Percentiles rank a stretch among this genome's conserved stretches.
Evolutionary conservation across 2,329 filamentous ascomycete genomes (phyloP).

Genomic region (Blastomyces silverae): DNA sequence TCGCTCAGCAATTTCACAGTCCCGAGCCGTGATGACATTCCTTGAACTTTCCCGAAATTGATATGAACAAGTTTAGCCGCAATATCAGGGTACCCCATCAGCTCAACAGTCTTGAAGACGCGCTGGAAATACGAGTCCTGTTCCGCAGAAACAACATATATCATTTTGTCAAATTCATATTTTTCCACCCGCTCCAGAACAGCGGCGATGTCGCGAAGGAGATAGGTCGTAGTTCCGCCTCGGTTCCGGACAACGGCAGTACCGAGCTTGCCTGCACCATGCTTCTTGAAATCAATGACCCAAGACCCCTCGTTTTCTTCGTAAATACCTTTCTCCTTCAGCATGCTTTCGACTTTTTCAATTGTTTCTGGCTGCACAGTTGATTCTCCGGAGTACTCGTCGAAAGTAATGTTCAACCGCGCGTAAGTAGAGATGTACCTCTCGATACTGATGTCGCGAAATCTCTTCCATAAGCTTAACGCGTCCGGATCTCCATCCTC

Average conservation of each 20-base stretch:
- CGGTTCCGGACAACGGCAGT: slow-evolving; percentile 65
- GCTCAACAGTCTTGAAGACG: slow-evolving; percentile 68
- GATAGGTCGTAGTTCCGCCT: slow-evolving; percentile 68
- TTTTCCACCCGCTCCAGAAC: slow-evolving; percentile 58
- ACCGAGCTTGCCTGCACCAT: slow-evolving; percentile 61
- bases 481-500: slow-evolving; percentile 59
- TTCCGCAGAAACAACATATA: slow-evolving; percentile 67
- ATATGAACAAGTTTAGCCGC: slow-evolving; percentile 64
- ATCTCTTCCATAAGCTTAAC: slow-evolving; percentile 57
- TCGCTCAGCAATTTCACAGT: slow-evolving; percentile 60
- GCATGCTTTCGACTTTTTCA: slow-evolving; percentile 54
- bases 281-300: slow-evolving; percentile 64
- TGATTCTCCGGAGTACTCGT: slow-evolving; percentile 67
- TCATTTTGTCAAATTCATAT: slow-evolving; percentile 66
- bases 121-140: slow-evolving; percentile 68
- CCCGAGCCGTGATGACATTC: slow-evolving; percentile 63
- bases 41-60: slow-evolving; percentile 66
- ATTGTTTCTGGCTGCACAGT: slow-evolving; percentile 63
- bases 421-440: slow-evolving; percentile 63
- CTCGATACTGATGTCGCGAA: slow-evolving; percentile 60
- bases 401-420: slow-evolving; percentile 63
- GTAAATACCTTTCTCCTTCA: slow-evolving; percentile 59
- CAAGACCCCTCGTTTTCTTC: slow-evolving; percentile 66
- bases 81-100: slow-evolving; percentile 63
- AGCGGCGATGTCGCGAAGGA: slow-evolving; percentile 71